These are phyloP conservation scores for Boletus tomentosulus DNA, from an alignment of 768 basidiomycete genomes.

Conservation along the genomic window DNA sequence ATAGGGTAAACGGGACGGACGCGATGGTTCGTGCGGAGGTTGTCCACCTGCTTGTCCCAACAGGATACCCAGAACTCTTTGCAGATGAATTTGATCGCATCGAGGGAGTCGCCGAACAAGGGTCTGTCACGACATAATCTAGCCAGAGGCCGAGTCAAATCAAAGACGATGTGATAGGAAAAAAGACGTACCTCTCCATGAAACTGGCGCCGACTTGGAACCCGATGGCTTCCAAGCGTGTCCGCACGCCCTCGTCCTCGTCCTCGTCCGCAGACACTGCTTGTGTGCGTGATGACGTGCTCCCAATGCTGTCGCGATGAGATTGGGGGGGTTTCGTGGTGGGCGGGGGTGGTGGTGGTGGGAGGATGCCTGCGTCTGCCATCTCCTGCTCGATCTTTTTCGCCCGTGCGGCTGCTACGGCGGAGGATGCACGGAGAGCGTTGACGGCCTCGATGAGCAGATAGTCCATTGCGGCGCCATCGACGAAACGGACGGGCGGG, in stretches of 20 bases:
- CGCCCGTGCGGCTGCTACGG: slow-evolving; percentile 61
- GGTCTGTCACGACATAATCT: slow-evolving; percentile 76
- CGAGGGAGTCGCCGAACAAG: slow-evolving; percentile 78
- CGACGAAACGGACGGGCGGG: slow-evolving; percentile 56
- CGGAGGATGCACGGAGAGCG: slow-evolving; percentile 69
- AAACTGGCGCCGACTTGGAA: slow-evolving; percentile 83
- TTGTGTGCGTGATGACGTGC: slow-evolving; percentile 19
- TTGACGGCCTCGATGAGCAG: slow-evolving; percentile 79
- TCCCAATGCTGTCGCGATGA: slow-evolving; percentile 35
- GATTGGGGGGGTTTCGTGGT: slow-evolving; percentile 33
- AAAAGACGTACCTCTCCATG: slow-evolving; percentile 63
- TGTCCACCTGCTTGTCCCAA: slow-evolving; percentile 95
- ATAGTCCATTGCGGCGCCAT: slow-evolving; percentile 76
- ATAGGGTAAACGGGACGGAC: slow-evolving; percentile 40
- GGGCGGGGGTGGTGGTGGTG: slow-evolving; percentile 43
- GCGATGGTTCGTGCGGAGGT: slow-evolving; percentile 90
- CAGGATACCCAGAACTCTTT: slow-evolving; percentile 92
- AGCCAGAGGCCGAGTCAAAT: not conserved
- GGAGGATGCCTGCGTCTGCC: slow-evolving; percentile 72
- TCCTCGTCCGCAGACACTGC: slow-evolving; percentile 35
- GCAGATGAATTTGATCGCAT: slow-evolving; percentile 92
- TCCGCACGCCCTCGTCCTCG: slow-evolving; percentile 63
- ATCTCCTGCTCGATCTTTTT: slow-evolving; percentile 75
- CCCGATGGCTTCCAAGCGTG: slow-evolving; percentile 78
- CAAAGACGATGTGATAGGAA: not conserved